Evolutionary conservation across 306 rosid genomes (phyloP).

Genomic region (Erythrophleum fordii): DNA sequence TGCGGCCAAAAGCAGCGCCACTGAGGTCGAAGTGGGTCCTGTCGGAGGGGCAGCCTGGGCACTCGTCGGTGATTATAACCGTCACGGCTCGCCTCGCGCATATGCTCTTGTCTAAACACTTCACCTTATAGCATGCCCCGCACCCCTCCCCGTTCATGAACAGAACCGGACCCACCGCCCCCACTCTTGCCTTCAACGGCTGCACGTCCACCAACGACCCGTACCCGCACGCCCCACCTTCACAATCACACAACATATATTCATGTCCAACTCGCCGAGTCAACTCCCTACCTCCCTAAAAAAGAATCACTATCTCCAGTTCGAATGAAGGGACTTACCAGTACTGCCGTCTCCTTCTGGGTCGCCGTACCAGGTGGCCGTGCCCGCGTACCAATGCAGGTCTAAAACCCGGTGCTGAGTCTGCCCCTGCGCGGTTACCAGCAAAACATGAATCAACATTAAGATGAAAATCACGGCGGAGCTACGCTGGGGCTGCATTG

Average conservation of each 20-base stretch:
- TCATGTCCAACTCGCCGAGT: neutral
- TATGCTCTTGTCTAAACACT: constrained; percentile 67
- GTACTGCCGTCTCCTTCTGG: constrained; percentile 96
- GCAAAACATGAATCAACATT: constrained; percentile 18
- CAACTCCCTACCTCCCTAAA: neutral
- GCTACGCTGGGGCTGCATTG: constrained; percentile 65
- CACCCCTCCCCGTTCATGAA: constrained; percentile 91
- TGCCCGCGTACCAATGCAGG: constrained; percentile 83
- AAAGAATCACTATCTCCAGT: neutral
- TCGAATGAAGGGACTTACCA: constrained; percentile 50
- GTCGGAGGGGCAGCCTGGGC: constrained; percentile 81
- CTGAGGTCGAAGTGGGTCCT: constrained; percentile 88
- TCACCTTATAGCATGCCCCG: constrained; percentile 91
- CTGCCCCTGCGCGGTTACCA: constrained; percentile 41
- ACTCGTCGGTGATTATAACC: constrained; percentile 84
- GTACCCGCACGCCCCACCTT: constrained; percentile 98
- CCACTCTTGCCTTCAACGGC: constrained; percentile 86
- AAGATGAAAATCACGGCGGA: constrained; percentile 23
- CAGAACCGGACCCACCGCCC: constrained; percentile 81
- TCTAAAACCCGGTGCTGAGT: constrained; percentile 47
- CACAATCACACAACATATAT: neutral
- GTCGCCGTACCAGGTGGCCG: constrained; percentile 94
- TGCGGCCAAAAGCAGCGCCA: constrained; percentile 90
- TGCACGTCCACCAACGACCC: constrained; percentile 84
- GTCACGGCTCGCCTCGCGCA: constrained; percentile 89